Evolutionary conservation across 78 protist genomes (phyloP).

Genomic region (Dictyostelium capitatum): DNA sequence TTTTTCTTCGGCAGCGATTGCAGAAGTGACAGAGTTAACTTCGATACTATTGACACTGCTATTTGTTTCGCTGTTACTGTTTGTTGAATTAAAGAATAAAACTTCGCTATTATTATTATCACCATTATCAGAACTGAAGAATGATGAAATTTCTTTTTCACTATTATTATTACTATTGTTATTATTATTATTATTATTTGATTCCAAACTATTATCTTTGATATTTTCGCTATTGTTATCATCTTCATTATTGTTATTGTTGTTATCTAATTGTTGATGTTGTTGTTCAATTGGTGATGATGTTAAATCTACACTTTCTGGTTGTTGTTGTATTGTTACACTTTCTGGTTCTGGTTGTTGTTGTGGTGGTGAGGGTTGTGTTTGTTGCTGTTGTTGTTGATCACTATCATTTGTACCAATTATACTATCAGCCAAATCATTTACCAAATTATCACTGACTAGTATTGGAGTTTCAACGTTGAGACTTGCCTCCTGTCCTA

Average conservation of each 20-base stretch:
- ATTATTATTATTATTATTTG: not conserved
- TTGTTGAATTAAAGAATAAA: slow-evolving; percentile 16
- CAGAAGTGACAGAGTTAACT: not conserved
- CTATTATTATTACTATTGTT: not conserved
- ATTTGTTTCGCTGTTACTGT: not conserved
- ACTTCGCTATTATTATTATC: not conserved
- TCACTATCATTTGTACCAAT: not conserved
- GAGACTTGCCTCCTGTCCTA: not conserved
- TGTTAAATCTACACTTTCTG: not conserved
- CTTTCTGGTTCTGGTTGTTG: not conserved
- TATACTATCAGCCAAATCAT: slow-evolving; percentile 1
- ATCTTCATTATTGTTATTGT: not conserved
- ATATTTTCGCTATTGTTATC: not conserved
- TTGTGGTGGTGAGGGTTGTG: slow-evolving; percentile 8
- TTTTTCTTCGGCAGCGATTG: slow-evolving; percentile 19
- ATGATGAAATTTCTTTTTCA: slow-evolving; percentile 54
- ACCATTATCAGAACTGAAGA: slow-evolving; percentile 15
- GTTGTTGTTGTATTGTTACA: not conserved
- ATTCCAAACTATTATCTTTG: not conserved
- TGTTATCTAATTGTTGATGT: not conserved
- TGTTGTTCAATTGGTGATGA: not conserved
- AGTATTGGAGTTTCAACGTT: not conserved
- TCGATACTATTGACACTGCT: slow-evolving; percentile 6
- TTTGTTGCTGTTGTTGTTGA: not conserved
- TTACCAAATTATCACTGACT: slow-evolving; percentile 2